These are phyloP conservation scores for Aspergillus ellipticus DNA, from an alignment of 495 filamentous ascomycete species.

Conservation along the genomic window DNA sequence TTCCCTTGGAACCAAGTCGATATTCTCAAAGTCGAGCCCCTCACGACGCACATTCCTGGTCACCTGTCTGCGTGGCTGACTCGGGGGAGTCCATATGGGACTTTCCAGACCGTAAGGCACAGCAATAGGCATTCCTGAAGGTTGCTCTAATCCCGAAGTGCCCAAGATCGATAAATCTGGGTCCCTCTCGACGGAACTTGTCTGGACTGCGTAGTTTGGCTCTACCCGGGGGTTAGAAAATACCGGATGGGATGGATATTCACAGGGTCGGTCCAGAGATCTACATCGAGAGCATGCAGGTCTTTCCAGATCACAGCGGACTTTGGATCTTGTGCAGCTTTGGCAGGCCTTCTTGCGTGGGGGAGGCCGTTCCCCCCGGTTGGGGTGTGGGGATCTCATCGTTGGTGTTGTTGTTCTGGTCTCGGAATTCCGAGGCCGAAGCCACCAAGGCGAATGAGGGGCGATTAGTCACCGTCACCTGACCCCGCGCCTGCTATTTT, in stretches of 20 bases:
- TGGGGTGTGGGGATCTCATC: background rate
- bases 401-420: background rate
- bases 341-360: slow-evolving; percentile 34
- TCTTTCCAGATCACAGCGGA: slow-evolving; percentile 32
- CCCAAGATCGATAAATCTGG: background rate
- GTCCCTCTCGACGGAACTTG: background rate
- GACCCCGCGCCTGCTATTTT: background rate
- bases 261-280: slow-evolving; percentile 24
- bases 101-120: background rate
- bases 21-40: slow-evolving; percentile 12
- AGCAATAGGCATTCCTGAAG: background rate
- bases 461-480: background rate
- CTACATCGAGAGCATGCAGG: slow-evolving; percentile 37
- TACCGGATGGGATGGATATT: slow-evolving; percentile 18
- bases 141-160: background rate
- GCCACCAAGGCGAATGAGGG: background rate
- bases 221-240: background rate
- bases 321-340: slow-evolving; percentile 34
- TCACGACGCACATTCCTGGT: background rate
- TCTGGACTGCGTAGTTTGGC: background rate
- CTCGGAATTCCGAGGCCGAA: slow-evolving; percentile 3
- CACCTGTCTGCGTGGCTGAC: background rate
- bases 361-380: slow-evolving; percentile 3
- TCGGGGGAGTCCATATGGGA: background rate
- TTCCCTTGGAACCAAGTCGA: slow-evolving; percentile 26